These are phyloP conservation scores for Dictyostelium brefeldianum DNA, from an alignment of 78 protist species.

Conservation along the genomic window DNA sequence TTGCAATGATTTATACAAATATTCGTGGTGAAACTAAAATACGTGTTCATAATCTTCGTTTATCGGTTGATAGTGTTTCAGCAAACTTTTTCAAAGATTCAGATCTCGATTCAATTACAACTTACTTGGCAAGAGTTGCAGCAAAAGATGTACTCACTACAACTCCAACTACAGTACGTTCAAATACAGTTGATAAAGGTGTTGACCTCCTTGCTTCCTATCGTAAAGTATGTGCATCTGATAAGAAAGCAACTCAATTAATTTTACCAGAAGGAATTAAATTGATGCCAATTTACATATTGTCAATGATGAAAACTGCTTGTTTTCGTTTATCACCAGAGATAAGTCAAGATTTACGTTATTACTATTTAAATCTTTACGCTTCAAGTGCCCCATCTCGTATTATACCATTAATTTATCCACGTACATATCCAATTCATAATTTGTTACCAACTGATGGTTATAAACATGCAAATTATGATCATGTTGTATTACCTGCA, in stretches of 20 bases:
- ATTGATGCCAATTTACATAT: conserved; percentile 72
- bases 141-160: conserved; percentile 28
- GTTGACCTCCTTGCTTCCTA: conserved; percentile 69
- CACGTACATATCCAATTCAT: conserved; percentile 75
- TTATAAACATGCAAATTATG: conserved; percentile 3
- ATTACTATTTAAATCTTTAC: conserved; percentile 7
- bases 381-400: conserved; percentile 32
- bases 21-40: conserved; percentile 70
- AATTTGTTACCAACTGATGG: conserved; percentile 42
- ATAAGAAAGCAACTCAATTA: conserved; percentile 62
- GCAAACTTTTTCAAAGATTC: conserved; percentile 63
- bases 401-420: conserved; percentile 74
- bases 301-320: conserved; percentile 85
- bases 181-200: conserved; percentile 25
- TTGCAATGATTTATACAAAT: conserved; percentile 82
- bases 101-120: conserved; percentile 73
- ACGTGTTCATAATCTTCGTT: conserved; percentile 75
- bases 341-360: conserved; percentile 55
- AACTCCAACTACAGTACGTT: conserved; percentile 29
- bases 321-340: conserved; percentile 29
- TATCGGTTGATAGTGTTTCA: conserved; percentile 3
- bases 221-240: conserved; percentile 79
- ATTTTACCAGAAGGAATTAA: conserved; percentile 81
- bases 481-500: conserved; percentile 33
- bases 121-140: conserved; percentile 53